Percentiles rank a stretch among this genome's conserved stretches.
These are phyloP conservation scores for Cyclaneusma minus DNA, from an alignment of 2,329 filamentous ascomycete species.

Conservation along the genomic window DNA sequence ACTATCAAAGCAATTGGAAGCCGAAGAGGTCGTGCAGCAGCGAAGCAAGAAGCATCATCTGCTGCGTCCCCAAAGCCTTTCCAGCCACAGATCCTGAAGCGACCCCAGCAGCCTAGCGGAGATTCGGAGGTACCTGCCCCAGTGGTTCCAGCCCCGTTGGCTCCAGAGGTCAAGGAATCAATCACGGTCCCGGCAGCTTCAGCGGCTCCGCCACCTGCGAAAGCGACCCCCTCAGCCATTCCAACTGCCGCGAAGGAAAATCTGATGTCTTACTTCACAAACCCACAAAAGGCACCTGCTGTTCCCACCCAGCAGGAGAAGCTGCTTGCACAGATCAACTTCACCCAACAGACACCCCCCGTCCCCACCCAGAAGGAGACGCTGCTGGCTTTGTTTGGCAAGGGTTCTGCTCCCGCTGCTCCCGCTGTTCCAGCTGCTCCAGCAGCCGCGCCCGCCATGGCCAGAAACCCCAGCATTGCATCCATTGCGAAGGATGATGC, in stretches of 20 bases:
- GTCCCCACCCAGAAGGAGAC: slow-evolving; percentile 27
- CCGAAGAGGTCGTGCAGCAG: no score
- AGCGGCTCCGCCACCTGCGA: slow-evolving; percentile 1
- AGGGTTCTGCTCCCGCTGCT: no score
- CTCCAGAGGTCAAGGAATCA: slow-evolving; percentile 1
- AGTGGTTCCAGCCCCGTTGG: slow-evolving; percentile 12
- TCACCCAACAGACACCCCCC: not conserved
- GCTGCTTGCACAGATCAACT: slow-evolving; percentile 2
- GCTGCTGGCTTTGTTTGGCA: slow-evolving; percentile 48
- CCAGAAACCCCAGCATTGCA: slow-evolving; percentile 15
- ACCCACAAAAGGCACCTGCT: slow-evolving; percentile 4
- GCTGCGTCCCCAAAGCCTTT: slow-evolving; percentile 33
- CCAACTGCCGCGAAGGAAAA: slow-evolving; percentile 27
- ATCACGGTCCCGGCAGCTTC: not conserved
- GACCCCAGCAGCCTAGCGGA: slow-evolving; percentile 24
- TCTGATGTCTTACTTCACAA: slow-evolving; percentile 15
- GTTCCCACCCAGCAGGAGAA: not conserved
- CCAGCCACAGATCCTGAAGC: slow-evolving; percentile 36
- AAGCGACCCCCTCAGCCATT: slow-evolving; percentile 19
- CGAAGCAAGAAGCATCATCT: no score
- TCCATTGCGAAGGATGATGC: slow-evolving; percentile 11
- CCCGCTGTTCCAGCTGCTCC: slow-evolving; percentile 5
- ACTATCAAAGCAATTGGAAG: no score
- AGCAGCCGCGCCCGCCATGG: slow-evolving; percentile 7
- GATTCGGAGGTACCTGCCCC: slow-evolving; percentile 15